Evolutionary conservation across 768 basidiomycete species (phyloP), one percentile per base, ranked within the genome.

Genomic region (Dacryopinax primogenitus): DNA sequence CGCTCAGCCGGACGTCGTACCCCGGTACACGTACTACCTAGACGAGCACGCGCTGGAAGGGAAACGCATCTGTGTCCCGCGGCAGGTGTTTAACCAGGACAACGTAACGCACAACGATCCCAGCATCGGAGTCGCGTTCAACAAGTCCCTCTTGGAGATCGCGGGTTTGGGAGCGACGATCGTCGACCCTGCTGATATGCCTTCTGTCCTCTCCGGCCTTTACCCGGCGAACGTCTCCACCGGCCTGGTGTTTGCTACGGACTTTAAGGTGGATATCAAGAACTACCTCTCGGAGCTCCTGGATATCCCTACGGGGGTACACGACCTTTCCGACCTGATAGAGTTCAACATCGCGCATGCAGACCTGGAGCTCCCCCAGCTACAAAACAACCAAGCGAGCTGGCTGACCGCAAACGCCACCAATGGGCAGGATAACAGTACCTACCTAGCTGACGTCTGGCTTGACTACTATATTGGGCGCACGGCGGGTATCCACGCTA

Each of bases 391-490:
- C 68, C 74, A 62, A 76, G 78, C 64, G 73, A 77, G 1, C 75
- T 84, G 0, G 80, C 84, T 66, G 84, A 82, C 0, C 69, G 84
- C 7, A 75, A 84, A 35, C 71, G 83, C 6, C 84, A 83, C 4
- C 65, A 72, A 0, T 68, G 73, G 18, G 71, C 72, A 16, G 64
- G 51, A 11, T 36, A 33, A 66, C 39, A 13, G 30, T 7, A 33
- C 33, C 7, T 68, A 63, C 33, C 51, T 63, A 35, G 41, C 61
- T 3, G 44, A 61, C 21, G 41, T 65, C n/a, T 44, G 62, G 37
- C 30, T 37, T 16, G 47, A 66, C 41, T 33, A 63, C 35, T 44
- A 66, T 21, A 35, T 68, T n/a, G 65, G 61, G 33, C 58, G 61
- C 3, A 63, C 64, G 23, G 51, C 58, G 6, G 68, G 68, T n/a